These are phyloP conservation scores for Eleusine coracana DNA, from an alignment of 176 grass and related monocot species.

Conservation along the genomic window DNA sequence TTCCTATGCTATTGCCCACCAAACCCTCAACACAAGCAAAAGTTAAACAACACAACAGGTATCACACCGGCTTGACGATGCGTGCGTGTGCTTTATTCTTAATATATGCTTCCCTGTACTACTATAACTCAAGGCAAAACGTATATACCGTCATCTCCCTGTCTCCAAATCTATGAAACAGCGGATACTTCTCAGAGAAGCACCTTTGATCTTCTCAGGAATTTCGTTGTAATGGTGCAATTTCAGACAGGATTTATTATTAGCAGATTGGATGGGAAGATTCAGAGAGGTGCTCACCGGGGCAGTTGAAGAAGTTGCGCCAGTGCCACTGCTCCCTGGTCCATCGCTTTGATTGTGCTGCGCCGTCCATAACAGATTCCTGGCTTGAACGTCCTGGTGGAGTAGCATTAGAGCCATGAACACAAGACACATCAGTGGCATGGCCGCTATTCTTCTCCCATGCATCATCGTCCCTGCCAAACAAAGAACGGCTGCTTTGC, in stretches of 20 bases:
- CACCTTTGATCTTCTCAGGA: no score
- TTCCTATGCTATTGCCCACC: slow-evolving; percentile 13
- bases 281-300: slow-evolving; percentile 23
- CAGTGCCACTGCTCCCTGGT: background rate
- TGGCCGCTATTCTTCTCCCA: slow-evolving; percentile 11
- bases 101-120: no score
- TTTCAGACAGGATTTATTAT: background rate
- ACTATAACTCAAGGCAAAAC: background rate
- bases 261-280: background rate
- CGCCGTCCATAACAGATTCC: slow-evolving; percentile 22
- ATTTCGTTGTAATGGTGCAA: background rate
- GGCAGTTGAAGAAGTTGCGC: no score
- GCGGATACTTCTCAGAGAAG: no score
- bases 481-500: background rate
- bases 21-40: background rate
- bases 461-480: background rate
- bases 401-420: slow-evolving; percentile 13
- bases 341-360: slow-evolving; percentile 19
- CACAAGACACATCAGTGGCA: background rate
- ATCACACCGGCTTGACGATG: background rate
- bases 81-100: background rate
- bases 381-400: slow-evolving; percentile 10
- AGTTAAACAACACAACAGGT: background rate
- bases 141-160: background rate
- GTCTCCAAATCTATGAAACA: background rate